These are phyloP conservation scores for Ogataea methylovora DNA, from an alignment of 805 yeast genomes.

Conservation along the genomic window DNA sequence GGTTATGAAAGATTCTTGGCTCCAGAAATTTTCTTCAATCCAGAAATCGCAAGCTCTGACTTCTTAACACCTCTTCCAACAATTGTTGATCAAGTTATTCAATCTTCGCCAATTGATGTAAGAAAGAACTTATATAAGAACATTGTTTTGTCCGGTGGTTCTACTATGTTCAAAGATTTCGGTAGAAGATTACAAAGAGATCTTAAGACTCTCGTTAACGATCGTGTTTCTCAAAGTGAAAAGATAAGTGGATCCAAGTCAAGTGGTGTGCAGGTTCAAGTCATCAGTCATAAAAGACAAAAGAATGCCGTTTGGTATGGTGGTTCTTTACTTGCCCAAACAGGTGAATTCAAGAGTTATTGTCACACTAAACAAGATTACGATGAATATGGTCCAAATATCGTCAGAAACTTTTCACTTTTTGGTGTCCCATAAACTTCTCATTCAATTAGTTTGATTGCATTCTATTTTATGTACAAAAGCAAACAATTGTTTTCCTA, in stretches of 20 bases:
- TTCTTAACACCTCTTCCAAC: constrained; percentile 92
- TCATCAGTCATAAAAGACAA: constrained; percentile 94
- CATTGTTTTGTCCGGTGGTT: constrained; percentile 94
- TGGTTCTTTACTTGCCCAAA: constrained; percentile 93
- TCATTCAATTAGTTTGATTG: too few species aligned
- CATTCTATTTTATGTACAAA: too few species aligned
- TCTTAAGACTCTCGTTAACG: constrained; percentile 77
- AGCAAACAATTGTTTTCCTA: too few species aligned
- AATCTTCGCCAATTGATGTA: constrained; percentile 94
- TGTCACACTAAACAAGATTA: constrained; percentile 96
- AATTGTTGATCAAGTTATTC: constrained; percentile 94
- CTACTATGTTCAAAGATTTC: constrained; percentile 97
- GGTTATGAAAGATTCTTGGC: constrained; percentile 98
- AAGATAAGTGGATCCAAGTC: constrained; percentile 65
- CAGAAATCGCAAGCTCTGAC: constrained; percentile 94
- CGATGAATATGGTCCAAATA: constrained; percentile 96
- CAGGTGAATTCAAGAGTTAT: constrained; percentile 91
- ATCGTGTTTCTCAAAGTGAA: constrained; percentile 80
- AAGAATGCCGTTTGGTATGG: constrained; percentile 99
- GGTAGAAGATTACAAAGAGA: constrained; percentile 97
- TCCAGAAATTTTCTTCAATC: constrained; percentile 98
- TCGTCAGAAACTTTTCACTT: constrained; percentile 92
- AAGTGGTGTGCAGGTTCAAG: constrained; percentile 95
- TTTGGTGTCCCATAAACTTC: constrained; percentile 76
- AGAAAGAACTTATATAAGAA: constrained; percentile 94